Conservation (phyloP, 495 filamentous ascomycete species). For the Trypethelium eluteriae region DNA sequence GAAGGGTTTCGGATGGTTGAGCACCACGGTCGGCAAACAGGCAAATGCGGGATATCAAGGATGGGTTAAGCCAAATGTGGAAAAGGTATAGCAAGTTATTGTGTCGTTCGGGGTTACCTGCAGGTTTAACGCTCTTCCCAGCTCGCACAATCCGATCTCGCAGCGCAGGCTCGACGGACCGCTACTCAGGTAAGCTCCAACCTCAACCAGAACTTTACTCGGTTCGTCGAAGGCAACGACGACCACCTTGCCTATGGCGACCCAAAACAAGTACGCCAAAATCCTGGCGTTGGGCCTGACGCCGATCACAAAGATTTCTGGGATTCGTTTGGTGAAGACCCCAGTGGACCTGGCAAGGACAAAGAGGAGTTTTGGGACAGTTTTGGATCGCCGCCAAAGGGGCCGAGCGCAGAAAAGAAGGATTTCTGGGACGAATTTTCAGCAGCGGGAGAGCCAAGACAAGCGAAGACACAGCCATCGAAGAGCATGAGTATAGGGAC, state of each 20-base stretch:
- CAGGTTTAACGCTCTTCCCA: constrained; percentile 29
- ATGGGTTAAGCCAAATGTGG: constrained; percentile 84
- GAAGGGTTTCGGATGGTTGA: constrained; percentile 93
- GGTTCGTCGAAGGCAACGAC: constrained; percentile 69
- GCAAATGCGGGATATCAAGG: constrained; percentile 83
- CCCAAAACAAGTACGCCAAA: background rate
- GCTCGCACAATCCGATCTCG: constrained; percentile 81
- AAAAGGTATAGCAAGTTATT: constrained; percentile 51
- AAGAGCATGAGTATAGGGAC: constrained; percentile 52
- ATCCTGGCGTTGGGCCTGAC: constrained; percentile 1
- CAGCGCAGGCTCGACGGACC: constrained; percentile 66
- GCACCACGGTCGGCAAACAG: constrained; percentile 71
- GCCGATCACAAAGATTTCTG: background rate
- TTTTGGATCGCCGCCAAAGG: constrained; percentile 32
- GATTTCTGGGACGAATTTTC: constrained; percentile 67
- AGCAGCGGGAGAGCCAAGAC: constrained; percentile 23
- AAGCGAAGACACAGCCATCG: constrained; percentile 19
- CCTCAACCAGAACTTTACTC: constrained; percentile 60
- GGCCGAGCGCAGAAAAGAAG: constrained; percentile 34
- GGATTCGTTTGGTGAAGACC: background rate
- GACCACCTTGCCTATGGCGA: constrained; percentile 11
- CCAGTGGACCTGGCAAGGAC: constrained; percentile 45
- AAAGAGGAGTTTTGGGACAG: constrained; percentile 64
- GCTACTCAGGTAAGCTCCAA: constrained; percentile 59
- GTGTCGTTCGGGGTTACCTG: background rate